Base-by-base conservation (phyloP, 371 early-diverging fungal species). In the Rhizomucor pusillus region DNA sequence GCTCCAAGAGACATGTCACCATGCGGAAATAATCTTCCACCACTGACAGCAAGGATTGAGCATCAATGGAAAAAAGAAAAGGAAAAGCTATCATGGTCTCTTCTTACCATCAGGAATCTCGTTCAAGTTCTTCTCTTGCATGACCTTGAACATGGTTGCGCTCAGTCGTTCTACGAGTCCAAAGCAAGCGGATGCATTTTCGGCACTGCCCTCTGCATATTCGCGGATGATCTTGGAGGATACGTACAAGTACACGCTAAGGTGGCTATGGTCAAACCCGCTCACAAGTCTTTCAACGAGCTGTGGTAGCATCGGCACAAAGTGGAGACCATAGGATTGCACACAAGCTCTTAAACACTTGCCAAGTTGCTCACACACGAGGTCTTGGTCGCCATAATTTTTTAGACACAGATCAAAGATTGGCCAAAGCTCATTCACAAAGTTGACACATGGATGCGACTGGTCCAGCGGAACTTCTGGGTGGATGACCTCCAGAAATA, bases 371-470 rank as follows among this genome's bases (percentile, higher is more conserved):
- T 88, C 88, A 13, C 86, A 79, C 0, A 90, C 67, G 2, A 67
- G 66, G 2, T 70, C 47, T 47, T 79, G 69, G 14, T 63, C 77
- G 0, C 84, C 84, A 47, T 80, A 76, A 36, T 82, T 74, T 19
- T 76, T 72, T 34, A 81, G 60, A 19, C 86, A 68, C 20, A 76
- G 49, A 20, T 82, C 84, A 74, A 80, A 63, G 47, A 84, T 79
- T 0, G 93, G 92, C 94, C 92, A 93, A 23, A 94, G 64, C 48
- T 90, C 84, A 43, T 78, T 72, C 39, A 96, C 71, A 47, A 93
- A 79, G 7, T 75, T 71, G 18, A 89, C 74, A 53, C 85, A 85
- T 9, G 93, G 93, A 60, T 91, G 88, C 7, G 78, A 63, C 25
- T 80, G 75, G 19, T 65, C 48, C 1, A 74, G 60, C 1, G 77